phyloP scores from a whole-genome alignment of 345 rosid species.

The Eucalyptus erythrocorys region DNA sequence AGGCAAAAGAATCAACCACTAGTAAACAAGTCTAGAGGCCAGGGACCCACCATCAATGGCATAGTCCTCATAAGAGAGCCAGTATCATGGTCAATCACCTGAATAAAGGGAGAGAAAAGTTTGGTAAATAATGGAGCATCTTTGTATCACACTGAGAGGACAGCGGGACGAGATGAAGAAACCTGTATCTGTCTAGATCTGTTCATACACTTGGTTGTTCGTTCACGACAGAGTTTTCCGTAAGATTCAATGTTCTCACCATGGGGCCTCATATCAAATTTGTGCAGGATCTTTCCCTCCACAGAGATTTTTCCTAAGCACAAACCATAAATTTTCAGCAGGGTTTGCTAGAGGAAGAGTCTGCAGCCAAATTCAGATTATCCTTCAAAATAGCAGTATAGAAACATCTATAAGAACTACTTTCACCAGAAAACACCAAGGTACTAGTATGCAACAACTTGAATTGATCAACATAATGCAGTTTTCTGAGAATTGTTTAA shows the following conservation, averaged over 20 bases:
- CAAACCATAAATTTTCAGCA: background rate
- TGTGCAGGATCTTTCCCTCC: constrained; percentile 75
- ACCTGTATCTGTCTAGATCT: constrained; percentile 81
- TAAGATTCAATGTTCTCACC: constrained; percentile 62
- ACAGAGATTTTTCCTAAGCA: constrained; percentile 10
- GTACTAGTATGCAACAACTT: background rate
- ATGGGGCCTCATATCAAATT: constrained; percentile 85
- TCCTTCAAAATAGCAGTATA: background rate
- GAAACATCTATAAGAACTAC: background rate
- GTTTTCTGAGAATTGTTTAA: background rate
- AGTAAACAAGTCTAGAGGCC: background rate
- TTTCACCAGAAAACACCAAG: background rate
- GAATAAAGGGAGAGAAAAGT: background rate
- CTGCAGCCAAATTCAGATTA: background rate
- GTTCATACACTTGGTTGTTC: constrained; percentile 60
- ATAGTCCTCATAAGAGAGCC: constrained; percentile 84
- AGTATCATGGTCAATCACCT: constrained; percentile 75
- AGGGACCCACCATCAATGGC: constrained; percentile 35
- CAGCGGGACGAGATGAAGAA: background rate
- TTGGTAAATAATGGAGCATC: background rate
- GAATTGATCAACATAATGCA: background rate
- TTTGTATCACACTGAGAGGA: background rate
- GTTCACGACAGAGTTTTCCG: constrained; percentile 71
- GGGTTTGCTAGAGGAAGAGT: background rate
- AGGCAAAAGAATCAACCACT: background rate